A percentile compares a stretch with the other conserved stretches of the same genome.
These are phyloP conservation scores for Saccharomycopsis synnaedendra DNA, from an alignment of 805 yeast species.

Conservation along the genomic window DNA sequence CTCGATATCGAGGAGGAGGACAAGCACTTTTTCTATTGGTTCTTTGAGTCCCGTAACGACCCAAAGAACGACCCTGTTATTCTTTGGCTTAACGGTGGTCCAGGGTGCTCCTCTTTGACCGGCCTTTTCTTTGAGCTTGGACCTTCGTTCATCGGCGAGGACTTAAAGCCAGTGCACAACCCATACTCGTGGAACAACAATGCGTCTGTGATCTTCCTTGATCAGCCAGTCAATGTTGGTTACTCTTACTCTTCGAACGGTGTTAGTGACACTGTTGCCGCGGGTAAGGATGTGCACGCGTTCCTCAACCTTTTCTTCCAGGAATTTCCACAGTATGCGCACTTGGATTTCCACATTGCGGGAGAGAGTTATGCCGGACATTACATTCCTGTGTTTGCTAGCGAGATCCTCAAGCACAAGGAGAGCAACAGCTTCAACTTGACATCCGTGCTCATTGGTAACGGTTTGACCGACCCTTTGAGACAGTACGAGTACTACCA, in stretches of 20 bases:
- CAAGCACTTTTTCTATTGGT: conserved; percentile 57
- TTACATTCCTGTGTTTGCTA: conserved; percentile 83
- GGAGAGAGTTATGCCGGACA: conserved; percentile 95
- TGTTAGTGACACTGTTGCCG: conserved; percentile 66
- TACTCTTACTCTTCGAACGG: conserved; percentile 52
- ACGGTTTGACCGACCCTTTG: conserved; percentile 82
- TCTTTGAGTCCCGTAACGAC: conserved; percentile 80
- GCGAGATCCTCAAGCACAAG: conserved; percentile 61
- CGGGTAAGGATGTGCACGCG: conserved; percentile 74
- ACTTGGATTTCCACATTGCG: conserved; percentile 68
- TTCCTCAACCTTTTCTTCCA: conserved; percentile 71
- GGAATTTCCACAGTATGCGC: conserved; percentile 49
- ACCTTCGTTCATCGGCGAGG: conserved; percentile 55
- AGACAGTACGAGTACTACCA: conserved; percentile 68
- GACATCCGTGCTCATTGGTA: conserved; percentile 76
- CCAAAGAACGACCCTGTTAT: conserved; percentile 79
- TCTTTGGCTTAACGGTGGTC: conserved; percentile 91
- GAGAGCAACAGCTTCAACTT: conserved; percentile 46
- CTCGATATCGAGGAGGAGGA: conserved; percentile 76
- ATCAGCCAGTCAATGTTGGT: conserved; percentile 84
- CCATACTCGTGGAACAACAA: conserved; percentile 78
- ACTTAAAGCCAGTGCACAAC: conserved; percentile 54
- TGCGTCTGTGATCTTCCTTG: conserved; percentile 78
- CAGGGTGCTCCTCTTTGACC: conserved; percentile 85
- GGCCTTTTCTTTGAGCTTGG: conserved; percentile 84